Conservation (phyloP, 1,139 yeast genomes). For the Magnusiomyces ingens region DNA sequence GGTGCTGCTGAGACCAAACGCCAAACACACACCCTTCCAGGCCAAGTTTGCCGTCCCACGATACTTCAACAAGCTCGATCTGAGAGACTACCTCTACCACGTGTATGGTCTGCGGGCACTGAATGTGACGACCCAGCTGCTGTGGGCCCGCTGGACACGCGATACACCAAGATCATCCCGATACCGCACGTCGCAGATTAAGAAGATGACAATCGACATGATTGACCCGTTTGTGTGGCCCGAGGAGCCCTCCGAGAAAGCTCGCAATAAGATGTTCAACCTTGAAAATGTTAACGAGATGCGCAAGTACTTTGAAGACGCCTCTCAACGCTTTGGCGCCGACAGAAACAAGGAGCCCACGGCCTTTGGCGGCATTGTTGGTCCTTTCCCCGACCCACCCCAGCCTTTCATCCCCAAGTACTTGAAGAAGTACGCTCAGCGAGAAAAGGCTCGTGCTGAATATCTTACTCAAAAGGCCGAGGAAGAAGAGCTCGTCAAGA, state of each 20-base stretch:
- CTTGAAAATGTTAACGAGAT: slow-evolving; percentile 26
- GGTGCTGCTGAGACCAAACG: slow-evolving; percentile 75
- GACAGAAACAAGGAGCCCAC: slow-evolving; percentile 60
- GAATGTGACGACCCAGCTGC: slow-evolving; percentile 77
- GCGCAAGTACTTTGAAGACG: slow-evolving; percentile 35
- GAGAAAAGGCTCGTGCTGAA: slow-evolving; percentile 34
- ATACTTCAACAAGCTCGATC: slow-evolving; percentile 81
- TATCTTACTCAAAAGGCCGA: slow-evolving; percentile 15
- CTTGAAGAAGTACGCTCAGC: slow-evolving; percentile 40
- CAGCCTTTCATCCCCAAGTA: slow-evolving; percentile 61
- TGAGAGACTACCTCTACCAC: slow-evolving; percentile 84
- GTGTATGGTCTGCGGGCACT: slow-evolving; percentile 83
- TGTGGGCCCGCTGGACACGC: slow-evolving; percentile 65
- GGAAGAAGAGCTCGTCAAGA: slow-evolving; percentile 23
- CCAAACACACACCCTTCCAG: slow-evolving; percentile 91
- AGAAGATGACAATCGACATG: slow-evolving; percentile 94
- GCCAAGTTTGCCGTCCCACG: slow-evolving; percentile 92
- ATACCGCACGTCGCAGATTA: slow-evolving; percentile 71
- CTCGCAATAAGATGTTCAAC: slow-evolving; percentile 31
- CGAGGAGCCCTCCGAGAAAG: slow-evolving; percentile 41
- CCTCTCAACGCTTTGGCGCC: slow-evolving; percentile 46
- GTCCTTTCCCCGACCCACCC: slow-evolving; percentile 59
- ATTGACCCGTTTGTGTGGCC: slow-evolving; percentile 95
- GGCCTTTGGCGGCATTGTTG: slow-evolving; percentile 72
- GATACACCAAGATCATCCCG: slow-evolving; percentile 59